These are phyloP conservation scores for Eragrostis curvula DNA, from an alignment of 176 grass and related monocot species.

Conservation along the genomic window DNA sequence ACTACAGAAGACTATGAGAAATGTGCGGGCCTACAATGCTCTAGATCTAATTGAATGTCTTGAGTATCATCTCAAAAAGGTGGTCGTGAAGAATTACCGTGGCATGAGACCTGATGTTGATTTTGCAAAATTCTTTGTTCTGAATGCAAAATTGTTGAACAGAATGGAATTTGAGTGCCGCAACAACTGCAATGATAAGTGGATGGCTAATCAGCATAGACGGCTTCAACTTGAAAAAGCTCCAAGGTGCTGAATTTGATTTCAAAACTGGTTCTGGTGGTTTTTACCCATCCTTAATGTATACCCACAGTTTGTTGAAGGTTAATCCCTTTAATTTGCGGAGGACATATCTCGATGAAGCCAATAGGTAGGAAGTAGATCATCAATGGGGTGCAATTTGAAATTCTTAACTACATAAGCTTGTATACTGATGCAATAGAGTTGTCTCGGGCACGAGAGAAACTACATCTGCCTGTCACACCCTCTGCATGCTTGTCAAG, in stretches of 20 bases:
- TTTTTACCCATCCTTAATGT: no score
- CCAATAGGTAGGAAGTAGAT: no score
- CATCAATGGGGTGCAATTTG: no score
- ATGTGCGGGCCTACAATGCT: not conserved
- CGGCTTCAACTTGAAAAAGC: not conserved
- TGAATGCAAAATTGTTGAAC: slow-evolving; percentile 16
- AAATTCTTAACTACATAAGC: no score
- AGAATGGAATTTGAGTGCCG: not conserved
- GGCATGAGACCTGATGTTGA: not conserved
- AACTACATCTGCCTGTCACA: no score
- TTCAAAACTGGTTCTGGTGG: accelerated
- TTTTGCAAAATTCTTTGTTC: slow-evolving; percentile 46
- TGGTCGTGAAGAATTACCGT: not conserved
- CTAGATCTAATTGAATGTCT: slow-evolving; percentile 25
- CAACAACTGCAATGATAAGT: not conserved
- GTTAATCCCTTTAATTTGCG: not conserved
- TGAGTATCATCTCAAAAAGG: slow-evolving; percentile 3
- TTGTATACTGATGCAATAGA: no score
- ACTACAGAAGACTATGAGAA: not conserved
- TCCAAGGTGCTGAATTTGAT: slow-evolving; percentile 17
- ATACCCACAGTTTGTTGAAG: not conserved
- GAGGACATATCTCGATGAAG: no score
- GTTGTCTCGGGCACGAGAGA: no score
- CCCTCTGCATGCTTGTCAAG: no score
- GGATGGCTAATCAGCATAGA: slow-evolving; percentile 8